These are phyloP conservation scores for Ruellia speciosa DNA, from an alignment of 305 asterid species.

Conservation along the genomic window DNA sequence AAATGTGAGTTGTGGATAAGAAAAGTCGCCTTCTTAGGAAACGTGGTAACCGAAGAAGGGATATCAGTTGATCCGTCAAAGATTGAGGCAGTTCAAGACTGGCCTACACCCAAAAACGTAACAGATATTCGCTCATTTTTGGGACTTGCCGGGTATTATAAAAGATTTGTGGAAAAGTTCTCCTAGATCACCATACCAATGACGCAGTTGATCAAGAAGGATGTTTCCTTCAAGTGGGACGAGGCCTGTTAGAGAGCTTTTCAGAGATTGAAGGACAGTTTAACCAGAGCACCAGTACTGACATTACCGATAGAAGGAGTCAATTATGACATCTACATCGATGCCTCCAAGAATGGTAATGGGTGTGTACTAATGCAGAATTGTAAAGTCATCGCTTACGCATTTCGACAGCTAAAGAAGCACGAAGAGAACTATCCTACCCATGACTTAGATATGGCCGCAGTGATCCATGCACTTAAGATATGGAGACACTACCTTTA, in stretches of 20 bases:
- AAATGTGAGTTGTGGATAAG: conserved; percentile 14
- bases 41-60: not conserved
- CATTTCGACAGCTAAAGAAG: not conserved
- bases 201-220: not conserved
- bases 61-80: not conserved
- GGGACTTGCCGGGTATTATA: not conserved
- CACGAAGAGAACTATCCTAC: not conserved
- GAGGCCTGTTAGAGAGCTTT: not conserved
- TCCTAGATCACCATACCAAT: not conserved
- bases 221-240: not conserved
- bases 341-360: not conserved
- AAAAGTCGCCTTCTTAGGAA: not conserved
- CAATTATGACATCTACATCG: not conserved
- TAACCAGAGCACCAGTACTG: not conserved
- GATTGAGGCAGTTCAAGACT: not conserved
- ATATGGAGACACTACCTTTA: conserved; percentile 2
- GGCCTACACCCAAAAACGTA: not conserved
- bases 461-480: not conserved
- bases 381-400: not conserved
- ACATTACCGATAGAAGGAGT: not conserved
- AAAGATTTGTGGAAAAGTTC: not conserved
- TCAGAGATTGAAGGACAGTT: not conserved
- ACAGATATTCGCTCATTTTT: not conserved
- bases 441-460: not conserved
- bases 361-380: not conserved